Evolutionary conservation across 1,284 basidiomycete genomes (phyloP).

Genomic region (Ustilago shanxiensis): DNA sequence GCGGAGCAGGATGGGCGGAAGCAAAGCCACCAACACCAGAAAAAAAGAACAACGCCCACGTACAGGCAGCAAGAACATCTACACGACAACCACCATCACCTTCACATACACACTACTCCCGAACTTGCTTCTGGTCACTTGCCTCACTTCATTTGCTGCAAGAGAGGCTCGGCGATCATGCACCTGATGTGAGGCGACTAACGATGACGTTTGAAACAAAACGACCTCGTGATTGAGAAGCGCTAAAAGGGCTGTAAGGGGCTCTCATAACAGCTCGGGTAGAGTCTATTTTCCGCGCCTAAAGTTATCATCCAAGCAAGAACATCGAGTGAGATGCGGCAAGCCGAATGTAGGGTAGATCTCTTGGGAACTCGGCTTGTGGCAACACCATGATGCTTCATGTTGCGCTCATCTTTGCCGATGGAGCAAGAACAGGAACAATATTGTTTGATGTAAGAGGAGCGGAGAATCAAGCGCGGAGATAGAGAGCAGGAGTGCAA

Average conservation of each 20-base stretch:
- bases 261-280: neutral
- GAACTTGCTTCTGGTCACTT: neutral
- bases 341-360: neutral
- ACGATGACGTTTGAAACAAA: neutral
- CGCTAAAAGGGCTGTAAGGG: constrained; percentile 7
- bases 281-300: too few species aligned
- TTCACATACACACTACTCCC: too few species aligned
- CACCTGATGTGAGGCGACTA: neutral
- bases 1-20: too few species aligned
- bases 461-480: neutral
- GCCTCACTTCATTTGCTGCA: too few species aligned
- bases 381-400: neutral
- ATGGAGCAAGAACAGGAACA: neutral
- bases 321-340: too few species aligned
- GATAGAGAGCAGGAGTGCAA: constrained; percentile 1
- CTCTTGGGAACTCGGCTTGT: too few species aligned
- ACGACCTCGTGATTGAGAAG: too few species aligned
- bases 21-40: constrained; percentile 6
- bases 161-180: constrained; percentile 13
- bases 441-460: neutral
- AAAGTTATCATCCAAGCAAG: too few species aligned
- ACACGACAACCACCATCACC: too few species aligned
- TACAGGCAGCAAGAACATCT: constrained; percentile 1
- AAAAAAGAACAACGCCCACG: neutral
- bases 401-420: neutral